Evolutionary conservation across 371 early-diverging fungal species (phyloP), one percentile per base, ranked within the genome.

Genomic region (Zancudomyces culisetae): DNA sequence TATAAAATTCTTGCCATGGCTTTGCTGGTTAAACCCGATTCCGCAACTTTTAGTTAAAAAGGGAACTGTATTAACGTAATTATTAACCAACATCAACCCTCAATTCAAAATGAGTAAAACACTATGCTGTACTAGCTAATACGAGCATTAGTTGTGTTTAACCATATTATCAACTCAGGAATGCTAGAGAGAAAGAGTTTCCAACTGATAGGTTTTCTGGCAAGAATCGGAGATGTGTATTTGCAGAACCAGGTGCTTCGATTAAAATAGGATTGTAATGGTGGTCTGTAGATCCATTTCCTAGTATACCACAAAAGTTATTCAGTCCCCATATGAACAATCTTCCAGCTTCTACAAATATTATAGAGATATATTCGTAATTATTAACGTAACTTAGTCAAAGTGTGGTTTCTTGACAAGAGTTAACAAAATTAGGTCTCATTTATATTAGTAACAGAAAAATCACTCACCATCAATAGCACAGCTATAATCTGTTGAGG

Each of bases 241-340:
- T 15, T 10, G 6, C 35, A 35, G 10, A 10, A 10, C 15, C 15
- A 6, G 10, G 35, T 15, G 15, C 35, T 6, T 35, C 15, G 6
- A 35, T 15, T 35, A 15, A 6, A 15, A 35, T 10, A 10, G 35
- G 35, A 10, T 35, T 15, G 15, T 35, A 35, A 6, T 35, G 35
- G 15, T 35, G 35, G 35, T 15, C 15, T 35, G 35, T 35, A 10
- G 47, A 27, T 1, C 61, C 63, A 20, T 47, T 39, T 21, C 59
- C 63, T 12, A 64, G 54, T 1, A 61, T 52, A n/a, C 64, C 64
- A 13, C 51, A 52, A 1, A 45, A 18, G 42, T 64, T 64, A 8
- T 57, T 60, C n/a, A 64, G 53, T 3, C 64, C 64, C 64, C 64
- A 64, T 49, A 63, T 59, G 45, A 50, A 59, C 15, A 64, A 15